Conservation (phyloP, 768 basidiomycete genomes). For the Omphalotus guepiniiformis region DNA sequence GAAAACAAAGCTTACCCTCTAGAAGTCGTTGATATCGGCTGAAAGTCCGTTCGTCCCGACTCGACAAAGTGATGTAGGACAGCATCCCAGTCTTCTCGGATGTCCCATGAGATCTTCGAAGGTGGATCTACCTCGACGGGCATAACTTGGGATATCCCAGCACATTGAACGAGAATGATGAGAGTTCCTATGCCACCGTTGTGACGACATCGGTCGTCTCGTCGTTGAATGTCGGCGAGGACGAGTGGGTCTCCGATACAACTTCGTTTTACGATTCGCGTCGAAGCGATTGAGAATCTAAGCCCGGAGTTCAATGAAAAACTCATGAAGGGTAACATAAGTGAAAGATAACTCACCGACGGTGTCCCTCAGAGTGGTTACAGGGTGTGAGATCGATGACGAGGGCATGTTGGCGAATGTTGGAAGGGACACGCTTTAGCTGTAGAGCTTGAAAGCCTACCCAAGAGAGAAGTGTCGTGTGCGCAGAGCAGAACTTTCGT, state of each 20-base stretch:
- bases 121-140: conserved; percentile 84
- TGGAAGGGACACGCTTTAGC: conserved; percentile 73
- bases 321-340: conserved; percentile 14
- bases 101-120: conserved; percentile 71
- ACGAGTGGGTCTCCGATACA: conserved; percentile 77
- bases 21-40: conserved; percentile 75
- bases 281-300: conserved; percentile 66
- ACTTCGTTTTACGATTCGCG: conserved; percentile 67
- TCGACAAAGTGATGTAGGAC: conserved; percentile 71
- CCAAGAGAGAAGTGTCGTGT: conserved; percentile 69
- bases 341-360: conserved; percentile 48
- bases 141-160: conserved; percentile 75
- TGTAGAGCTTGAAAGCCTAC: conserved; percentile 83
- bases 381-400: conserved; percentile 64
- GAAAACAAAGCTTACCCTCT: conserved; percentile 53
- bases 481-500: conserved; percentile 77
- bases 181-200: conserved; percentile 74
- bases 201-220: conserved; percentile 74
- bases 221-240: conserved; percentile 68
- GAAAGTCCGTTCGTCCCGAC: conserved; percentile 70
- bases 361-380: conserved; percentile 52
- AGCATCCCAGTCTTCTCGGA: conserved; percentile 66
- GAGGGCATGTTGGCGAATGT: conserved; percentile 72
- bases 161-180: conserved; percentile 74
- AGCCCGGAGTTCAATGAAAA: conserved; percentile 1